Base-by-base conservation (phyloP, 257 asterid genomes). In the Solanum chiquidenum region DNA sequence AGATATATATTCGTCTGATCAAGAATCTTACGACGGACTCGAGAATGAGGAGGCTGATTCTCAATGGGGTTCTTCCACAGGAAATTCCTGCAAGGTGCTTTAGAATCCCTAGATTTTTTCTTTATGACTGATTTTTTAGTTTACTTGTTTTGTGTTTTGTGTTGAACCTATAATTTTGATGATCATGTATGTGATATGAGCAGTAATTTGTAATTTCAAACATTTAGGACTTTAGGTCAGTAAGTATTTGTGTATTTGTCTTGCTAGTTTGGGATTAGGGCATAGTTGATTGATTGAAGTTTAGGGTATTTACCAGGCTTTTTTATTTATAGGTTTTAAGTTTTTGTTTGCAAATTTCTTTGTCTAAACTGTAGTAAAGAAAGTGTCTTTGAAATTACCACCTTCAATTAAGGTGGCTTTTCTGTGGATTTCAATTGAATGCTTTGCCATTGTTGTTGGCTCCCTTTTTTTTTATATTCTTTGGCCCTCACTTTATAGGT, bases 41-140 rank as follows among this genome's bases (percentile, higher is more conserved):
- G 99, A 94, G 58, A 93, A 92, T 86, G 95, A 94, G 5, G 98
- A 94, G 87, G 64, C 92, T 27, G 93, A 92, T 88, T 73, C 87
- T 20, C 90, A 42, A 86, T 92, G 93, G 93, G 90, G 74, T 88
- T 88, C 91, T 76, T 86, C 90, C 23, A 94, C 91, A 88, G 79
- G 92, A 88, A 89, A 95, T 87, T 93, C 95, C 73, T 90, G 93
- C 62, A 94, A 94, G 99, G 99, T 97, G 83, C 9, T 34, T 20
- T 35, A 62, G 11, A 84, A 35, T 31, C 72, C 77, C 77, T 31
- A 25, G n/a, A 71, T 31, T 35, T 73, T 73, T 34, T 33, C 13
- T 72, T 72, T 34, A 18, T 33, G 16, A 34, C 79, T 34, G 79
- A 7, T 72, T 72, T 72, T 72, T 73, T 73, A 73, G 49, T 73